Evolutionary conservation across 768 basidiomycete genomes (phyloP).

Genomic region (Rhizopogon salebrosus): DNA sequence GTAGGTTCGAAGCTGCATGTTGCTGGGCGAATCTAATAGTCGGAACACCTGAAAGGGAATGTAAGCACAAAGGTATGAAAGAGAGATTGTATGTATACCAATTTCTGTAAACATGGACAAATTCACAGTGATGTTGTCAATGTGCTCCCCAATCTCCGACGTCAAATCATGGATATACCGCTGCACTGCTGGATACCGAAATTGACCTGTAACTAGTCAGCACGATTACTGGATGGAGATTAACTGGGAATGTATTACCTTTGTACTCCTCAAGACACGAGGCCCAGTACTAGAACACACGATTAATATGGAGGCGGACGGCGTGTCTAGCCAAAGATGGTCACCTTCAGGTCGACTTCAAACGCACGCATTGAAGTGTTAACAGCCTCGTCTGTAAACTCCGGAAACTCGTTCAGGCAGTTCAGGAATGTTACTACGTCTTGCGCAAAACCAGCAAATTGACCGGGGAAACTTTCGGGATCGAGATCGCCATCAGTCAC

Average conservation of each 20-base stretch:
- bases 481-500: slow-evolving; percentile 37
- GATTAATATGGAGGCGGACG: slow-evolving; percentile 1
- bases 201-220: slow-evolving; percentile 35
- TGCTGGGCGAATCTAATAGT: slow-evolving; percentile 52
- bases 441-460: slow-evolving; percentile 40
- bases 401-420: slow-evolving; percentile 52
- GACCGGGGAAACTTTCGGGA: slow-evolving; percentile 41
- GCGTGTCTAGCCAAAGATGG: neutral
- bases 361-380: slow-evolving; percentile 45
- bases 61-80: neutral
- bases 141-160: slow-evolving; percentile 47
- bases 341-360: slow-evolving; percentile 46
- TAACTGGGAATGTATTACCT: slow-evolving; percentile 23
- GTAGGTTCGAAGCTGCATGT: slow-evolving; percentile 42
- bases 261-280: slow-evolving; percentile 45
- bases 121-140: slow-evolving; percentile 48
- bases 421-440: slow-evolving; percentile 50
- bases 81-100: slow-evolving; percentile 23
- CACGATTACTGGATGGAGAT: neutral
- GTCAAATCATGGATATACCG: slow-evolving; percentile 51
- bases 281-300: slow-evolving; percentile 42
- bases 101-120: slow-evolving; percentile 49
- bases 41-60: slow-evolving; percentile 37
- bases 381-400: slow-evolving; percentile 48
- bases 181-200: slow-evolving; percentile 47